Base-by-base conservation (phyloP, 495 filamentous ascomycete species). In the Articulospora tetracladia region DNA sequence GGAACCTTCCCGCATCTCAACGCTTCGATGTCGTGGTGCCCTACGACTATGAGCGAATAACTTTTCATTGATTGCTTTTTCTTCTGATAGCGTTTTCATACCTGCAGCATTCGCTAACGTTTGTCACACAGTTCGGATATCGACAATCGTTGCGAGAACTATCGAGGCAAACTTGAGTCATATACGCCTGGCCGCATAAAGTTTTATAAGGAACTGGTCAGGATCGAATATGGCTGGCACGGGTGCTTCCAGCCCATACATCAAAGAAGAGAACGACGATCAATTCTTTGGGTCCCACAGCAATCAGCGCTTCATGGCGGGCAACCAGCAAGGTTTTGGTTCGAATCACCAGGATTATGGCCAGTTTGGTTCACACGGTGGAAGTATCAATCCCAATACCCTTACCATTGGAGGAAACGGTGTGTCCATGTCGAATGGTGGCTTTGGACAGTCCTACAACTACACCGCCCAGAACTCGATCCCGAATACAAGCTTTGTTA, bases 381-480 rank as follows among this genome's bases (percentile, higher is more conserved):
- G 77, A 27, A 85, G 83, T 69, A 86, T 97, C 61, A 91, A 97
- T 67, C 94, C 94, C 1, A 93, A 88, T 48, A 90, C 94, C 49
- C 78, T 98, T 59, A 84, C 85, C 55, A 90, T 93, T 85, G 73
- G 72, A 28, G 75, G 71, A 20, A 70, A 68, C 51, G 68, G 69
- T 27, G 56, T 64, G 8, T 44, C 64, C n/a, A 66, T 66, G 15
- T 56, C 62, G 3, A 65, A 65, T 56, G 63, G 61, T 34, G 53
- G 44, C n/a, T 65, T 55, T 34, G 62, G 60, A 22, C 47, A 58
- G 17, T 65, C 64, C 6, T 66, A 53, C 32, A 65, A 66, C 48
- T 64, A 58, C 44, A 53, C 24, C 25, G 12, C 55, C 11, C 66
- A 67, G 47, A 41, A 59, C 3, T 64, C 61, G 24, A 70, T 65